Percentiles rank a stretch among this genome's conserved stretches.
Evolutionary conservation across 257 asterid genomes (phyloP).

Genomic region (Petunia axillaris): DNA sequence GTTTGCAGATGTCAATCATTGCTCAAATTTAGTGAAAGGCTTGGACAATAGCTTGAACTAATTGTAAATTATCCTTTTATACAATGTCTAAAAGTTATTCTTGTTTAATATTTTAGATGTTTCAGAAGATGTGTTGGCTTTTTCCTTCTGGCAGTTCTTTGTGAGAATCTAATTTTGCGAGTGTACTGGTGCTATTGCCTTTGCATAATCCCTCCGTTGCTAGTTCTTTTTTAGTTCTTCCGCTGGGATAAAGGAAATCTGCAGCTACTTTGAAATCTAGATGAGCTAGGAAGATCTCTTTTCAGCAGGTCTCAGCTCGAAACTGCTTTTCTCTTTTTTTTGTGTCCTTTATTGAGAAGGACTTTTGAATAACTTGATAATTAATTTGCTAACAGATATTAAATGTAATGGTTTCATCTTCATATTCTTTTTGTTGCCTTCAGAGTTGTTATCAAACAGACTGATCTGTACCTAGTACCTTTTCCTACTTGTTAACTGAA

Average conservation of each 20-base stretch:
- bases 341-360: slow-evolving; percentile 9
- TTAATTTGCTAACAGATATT: neutral
- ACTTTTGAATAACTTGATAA: neutral
- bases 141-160: neutral
- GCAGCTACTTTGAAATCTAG: neutral
- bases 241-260: neutral
- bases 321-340: neutral
- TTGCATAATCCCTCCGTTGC: neutral
- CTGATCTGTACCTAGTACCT: neutral
- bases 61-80: slow-evolving; percentile 3
- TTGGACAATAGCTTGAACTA: slow-evolving; percentile 18
- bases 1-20: neutral
- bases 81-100: neutral
- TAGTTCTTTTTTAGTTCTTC: slow-evolving; percentile 15
- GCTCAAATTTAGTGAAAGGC: slow-evolving; percentile 21
- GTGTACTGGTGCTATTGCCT: neutral
- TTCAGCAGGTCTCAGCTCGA: neutral
- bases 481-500: neutral
- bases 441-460: neutral
- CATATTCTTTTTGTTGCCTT: slow-evolving; percentile 20
- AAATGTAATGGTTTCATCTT: neutral
- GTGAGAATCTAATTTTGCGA: neutral
- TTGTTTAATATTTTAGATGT: neutral
- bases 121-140: neutral
- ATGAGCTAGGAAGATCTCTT: neutral